A percentile compares a stretch with the other conserved stretches of the same genome.
Evolutionary conservation across 768 basidiomycete species (phyloP).

Genomic region (Suillus spraguei): DNA sequence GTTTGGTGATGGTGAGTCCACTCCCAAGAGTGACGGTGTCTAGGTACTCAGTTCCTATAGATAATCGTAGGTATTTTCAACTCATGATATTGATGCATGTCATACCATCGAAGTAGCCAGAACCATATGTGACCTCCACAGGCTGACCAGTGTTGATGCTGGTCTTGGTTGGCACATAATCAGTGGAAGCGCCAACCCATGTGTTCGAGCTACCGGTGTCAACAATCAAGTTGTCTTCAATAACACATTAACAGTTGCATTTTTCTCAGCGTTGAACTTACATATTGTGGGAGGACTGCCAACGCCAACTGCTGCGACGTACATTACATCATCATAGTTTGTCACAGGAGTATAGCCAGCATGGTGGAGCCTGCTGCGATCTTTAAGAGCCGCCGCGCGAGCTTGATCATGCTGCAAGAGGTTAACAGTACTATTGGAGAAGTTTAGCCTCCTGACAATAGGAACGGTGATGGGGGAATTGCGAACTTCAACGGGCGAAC

Average conservation of each 20-base stretch:
- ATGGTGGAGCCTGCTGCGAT: slow-evolving; percentile 11
- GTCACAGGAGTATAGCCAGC: slow-evolving; percentile 38
- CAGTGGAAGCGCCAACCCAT: slow-evolving; percentile 60
- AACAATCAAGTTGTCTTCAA: slow-evolving; percentile 53
- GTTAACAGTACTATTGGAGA: slow-evolving; percentile 45
- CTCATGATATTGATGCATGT: neutral
- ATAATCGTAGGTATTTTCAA: slow-evolving; percentile 5
- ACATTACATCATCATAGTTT: slow-evolving; percentile 38
- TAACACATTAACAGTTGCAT: slow-evolving; percentile 2
- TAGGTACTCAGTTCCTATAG: slow-evolving; percentile 42
- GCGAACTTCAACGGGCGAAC: slow-evolving; percentile 44
- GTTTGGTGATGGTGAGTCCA: slow-evolving; percentile 50
- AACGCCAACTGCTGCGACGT: slow-evolving; percentile 46
- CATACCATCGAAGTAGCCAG: slow-evolving; percentile 60
- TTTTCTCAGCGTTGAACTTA: slow-evolving; percentile 25
- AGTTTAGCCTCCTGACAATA: slow-evolving; percentile 54
- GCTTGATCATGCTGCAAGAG: slow-evolving; percentile 53
- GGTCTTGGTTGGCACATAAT: slow-evolving; percentile 53
- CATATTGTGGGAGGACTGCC: slow-evolving; percentile 58
- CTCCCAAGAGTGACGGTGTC: slow-evolving; percentile 57
- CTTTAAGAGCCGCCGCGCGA: slow-evolving; percentile 37
- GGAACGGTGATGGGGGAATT: slow-evolving; percentile 46
- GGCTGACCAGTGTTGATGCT: slow-evolving; percentile 46
- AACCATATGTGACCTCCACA: slow-evolving; percentile 60
- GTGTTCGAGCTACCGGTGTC: slow-evolving; percentile 73